Base-by-base conservation (phyloP, 371 early-diverging fungal species). In the Mortierella sp. region DNA sequence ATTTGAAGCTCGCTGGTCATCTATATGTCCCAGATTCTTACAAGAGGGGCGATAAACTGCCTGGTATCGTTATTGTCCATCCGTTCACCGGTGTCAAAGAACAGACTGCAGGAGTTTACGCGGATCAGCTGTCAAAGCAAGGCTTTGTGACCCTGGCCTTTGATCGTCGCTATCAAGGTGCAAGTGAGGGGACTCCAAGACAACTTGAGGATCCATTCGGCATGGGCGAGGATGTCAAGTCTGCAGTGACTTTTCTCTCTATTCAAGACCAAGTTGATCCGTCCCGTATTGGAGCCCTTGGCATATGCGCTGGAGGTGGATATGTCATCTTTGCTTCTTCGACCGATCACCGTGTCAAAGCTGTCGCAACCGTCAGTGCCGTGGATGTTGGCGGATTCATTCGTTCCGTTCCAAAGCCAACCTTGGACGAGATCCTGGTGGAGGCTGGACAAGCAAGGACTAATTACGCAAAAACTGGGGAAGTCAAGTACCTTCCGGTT, bases 51-150 rank as follows among this genome's bases (percentile, higher is more conserved):
- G 39, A 56, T 8, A 68, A 63, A 39, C 41, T 63, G 4, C 64
- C 75, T 15, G 64, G 56, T 9, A 68, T 75, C 23, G 55, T 68
- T 15, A 41, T 49, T 19, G 5, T 54, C 15, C 75, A 75, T 24
- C 75, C 75, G n/a, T 27, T 24, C 28, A 60, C 69, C 21, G 75
- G 75, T 37, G 69, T 75, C 60, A 75, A 75, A 24, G 75, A 75
- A 28, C 75, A 75, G 19, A 75, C 75, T 15, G 64, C 60, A 2
- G 68, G 64, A 28, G 14, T 37, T 17, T 75, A 75, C 17, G 64
- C 69, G n/a, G 11, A 49, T 12, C 34, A 55, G 11, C 60, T 75
- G 7, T 39, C 64, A 27, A 62, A 63, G 15, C 47, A 68, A 26
- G 69, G 75, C 0, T 75, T 54, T 39, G 44, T 75, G 7, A 46